Evolutionary conservation across 345 rosid genomes (phyloP).

Genomic region (Combretum micranthum): DNA sequence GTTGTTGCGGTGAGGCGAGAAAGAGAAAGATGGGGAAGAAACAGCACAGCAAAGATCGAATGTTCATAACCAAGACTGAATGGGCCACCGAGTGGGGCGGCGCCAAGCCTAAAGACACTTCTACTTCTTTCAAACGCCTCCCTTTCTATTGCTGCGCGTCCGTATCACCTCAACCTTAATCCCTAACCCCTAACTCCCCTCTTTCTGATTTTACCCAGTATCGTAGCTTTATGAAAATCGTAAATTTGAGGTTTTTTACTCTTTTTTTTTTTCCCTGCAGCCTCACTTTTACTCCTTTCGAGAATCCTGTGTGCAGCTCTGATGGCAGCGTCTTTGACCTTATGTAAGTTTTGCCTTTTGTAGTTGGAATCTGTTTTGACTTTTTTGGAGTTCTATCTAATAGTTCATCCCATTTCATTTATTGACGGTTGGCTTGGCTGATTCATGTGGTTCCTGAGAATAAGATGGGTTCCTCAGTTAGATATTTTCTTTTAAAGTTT

Average conservation of each 20-base stretch:
- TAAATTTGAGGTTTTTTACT: neutral
- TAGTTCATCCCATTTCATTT: too few species aligned
- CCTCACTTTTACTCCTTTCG: slow-evolving; percentile 83
- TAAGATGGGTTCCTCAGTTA: too few species aligned
- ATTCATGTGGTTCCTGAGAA: too few species aligned
- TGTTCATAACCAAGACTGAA: slow-evolving; percentile 90
- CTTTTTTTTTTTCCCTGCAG: slow-evolving; percentile 32
- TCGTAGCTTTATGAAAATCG: too few species aligned
- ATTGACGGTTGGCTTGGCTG: too few species aligned
- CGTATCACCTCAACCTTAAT: neutral
- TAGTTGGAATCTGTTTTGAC: neutral
- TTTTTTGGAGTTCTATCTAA: too few species aligned
- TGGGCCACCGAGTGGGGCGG: slow-evolving; percentile 99
- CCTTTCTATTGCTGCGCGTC: slow-evolving; percentile 99
- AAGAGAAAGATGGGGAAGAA: slow-evolving; percentile 77
- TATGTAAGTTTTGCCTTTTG: slow-evolving; percentile 38
- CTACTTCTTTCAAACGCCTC: slow-evolving; percentile 81
- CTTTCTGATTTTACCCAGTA: neutral
- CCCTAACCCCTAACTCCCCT: neutral
- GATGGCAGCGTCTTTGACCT: slow-evolving; percentile 91
- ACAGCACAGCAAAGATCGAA: slow-evolving; percentile 96
- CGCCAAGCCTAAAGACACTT: slow-evolving; percentile 71
- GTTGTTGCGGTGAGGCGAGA: neutral
- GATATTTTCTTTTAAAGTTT: neutral
- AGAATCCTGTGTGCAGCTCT: slow-evolving; percentile 60